Base-by-base conservation (phyloP, 352 stramenopile genomes). In the Lagenidium sp. region DNA sequence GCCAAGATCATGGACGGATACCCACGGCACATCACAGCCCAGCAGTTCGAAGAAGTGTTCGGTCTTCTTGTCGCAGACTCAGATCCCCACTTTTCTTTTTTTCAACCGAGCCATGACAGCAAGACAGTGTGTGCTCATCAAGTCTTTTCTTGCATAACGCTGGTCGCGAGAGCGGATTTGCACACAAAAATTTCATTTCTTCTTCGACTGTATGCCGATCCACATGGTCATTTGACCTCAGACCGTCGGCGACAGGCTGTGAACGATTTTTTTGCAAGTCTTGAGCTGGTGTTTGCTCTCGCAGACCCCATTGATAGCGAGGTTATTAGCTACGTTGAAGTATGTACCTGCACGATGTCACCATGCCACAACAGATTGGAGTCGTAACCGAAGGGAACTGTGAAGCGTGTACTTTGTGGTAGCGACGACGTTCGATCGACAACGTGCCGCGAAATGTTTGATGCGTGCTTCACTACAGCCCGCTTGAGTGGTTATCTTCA, bases 11-110 rank as follows among this genome's bases (percentile, higher is more conserved):
- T 26, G 11, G n/a, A n/a, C n/a, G n/a, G n/a, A n/a, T 84, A 84
- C 48, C 57, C 70, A 6, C 68, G 71, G 7, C 61, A 68, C 38
- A 47, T 90, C 24, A 52, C 60, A 16, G 51, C 62, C 6, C 11
- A 39, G 11, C 63, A 82, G 24, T 90, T 90, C 50, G 72, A 87
- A 32, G 77, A 90, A 29, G 53, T 90, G 2, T 87, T 87, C 35
- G 77, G 74, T 11, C 71, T 87, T 65, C 63, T 90, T 3, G 55
- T 90, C 34, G 47, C 64, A 0, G 74, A 90, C 36, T 54, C 63
- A 0, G 62, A 80, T 25, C 77, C 69, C 4, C 77, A 87, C 43
- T 90, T 85, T 26, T 53, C 42, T 24, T 83, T 84, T 40, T 87
- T 87, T 55, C 51, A 72, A 26, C 28, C 50, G 21, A 38, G 37